These are phyloP conservation scores for Alternaria alternata DNA, from an alignment of 2,329 filamentous ascomycete genomes.

Conservation along the genomic window DNA sequence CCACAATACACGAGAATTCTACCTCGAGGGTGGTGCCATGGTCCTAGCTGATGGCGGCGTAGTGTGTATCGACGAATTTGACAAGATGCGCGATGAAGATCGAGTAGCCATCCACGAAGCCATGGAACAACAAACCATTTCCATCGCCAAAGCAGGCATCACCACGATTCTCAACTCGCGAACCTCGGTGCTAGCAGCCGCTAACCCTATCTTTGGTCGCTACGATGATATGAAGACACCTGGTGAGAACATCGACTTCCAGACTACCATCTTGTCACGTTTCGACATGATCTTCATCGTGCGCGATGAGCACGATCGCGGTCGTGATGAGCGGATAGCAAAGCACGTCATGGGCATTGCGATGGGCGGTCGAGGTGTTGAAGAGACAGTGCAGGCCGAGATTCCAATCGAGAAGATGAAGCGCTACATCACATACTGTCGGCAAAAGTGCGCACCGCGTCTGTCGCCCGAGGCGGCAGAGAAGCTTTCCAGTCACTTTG, in stretches of 20 bases:
- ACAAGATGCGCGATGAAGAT: constrained; percentile 99
- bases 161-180: constrained; percentile 96
- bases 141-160: constrained; percentile 97
- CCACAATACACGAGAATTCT: constrained; percentile 91
- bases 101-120: constrained; percentile 98
- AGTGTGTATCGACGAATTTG: constrained; percentile 98
- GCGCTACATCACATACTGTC: constrained; percentile 96
- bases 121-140: constrained; percentile 99
- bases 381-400: constrained; percentile 85
- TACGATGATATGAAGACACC: constrained; percentile 98
- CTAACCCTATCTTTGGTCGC: constrained; percentile 95
- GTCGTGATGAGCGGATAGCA: constrained; percentile 90
- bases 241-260: constrained; percentile 98
- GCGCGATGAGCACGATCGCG: constrained; percentile 89
- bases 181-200: constrained; percentile 93
- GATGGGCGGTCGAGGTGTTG: constrained; percentile 84
- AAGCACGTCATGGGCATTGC: constrained; percentile 98
- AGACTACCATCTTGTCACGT: constrained; percentile 96
- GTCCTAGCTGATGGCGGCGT: constrained; percentile 96
- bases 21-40: constrained; percentile 98
- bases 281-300: constrained; percentile 99
- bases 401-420: constrained; percentile 97
- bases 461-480: constrained; percentile 91
- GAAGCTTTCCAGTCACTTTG: constrained; percentile 96
- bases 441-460: constrained; percentile 89